Percentiles rank a stretch among this genome's conserved stretches.
Evolutionary conservation across 345 rosid species (phyloP).

Genomic region (Heritiera fomes): DNA sequence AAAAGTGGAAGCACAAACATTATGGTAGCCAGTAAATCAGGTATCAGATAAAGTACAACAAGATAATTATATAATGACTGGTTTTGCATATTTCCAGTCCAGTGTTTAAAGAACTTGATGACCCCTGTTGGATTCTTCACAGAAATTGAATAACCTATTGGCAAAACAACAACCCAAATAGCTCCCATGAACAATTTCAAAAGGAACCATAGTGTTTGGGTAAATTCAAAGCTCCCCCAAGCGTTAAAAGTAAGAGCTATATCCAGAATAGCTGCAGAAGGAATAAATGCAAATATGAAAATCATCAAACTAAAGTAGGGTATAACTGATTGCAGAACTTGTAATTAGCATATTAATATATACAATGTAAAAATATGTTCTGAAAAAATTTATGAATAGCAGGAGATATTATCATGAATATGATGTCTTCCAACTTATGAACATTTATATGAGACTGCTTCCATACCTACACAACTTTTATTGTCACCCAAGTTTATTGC

Average conservation of each 20-base stretch:
- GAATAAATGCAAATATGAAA: not conserved
- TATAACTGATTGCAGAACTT: constrained; percentile 6
- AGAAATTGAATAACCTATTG: constrained; percentile 71
- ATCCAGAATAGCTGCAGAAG: constrained; percentile 70
- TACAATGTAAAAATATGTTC: not conserved
- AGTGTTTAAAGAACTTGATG: constrained; percentile 55
- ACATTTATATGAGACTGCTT: constrained; percentile 12
- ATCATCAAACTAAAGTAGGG: not conserved
- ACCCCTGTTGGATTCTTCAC: constrained; percentile 78
- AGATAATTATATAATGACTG: constrained; percentile 68
- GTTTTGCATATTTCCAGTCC: constrained; percentile 66
- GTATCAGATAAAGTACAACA: constrained; percentile 75
- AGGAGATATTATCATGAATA: not conserved
- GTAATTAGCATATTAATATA: constrained; percentile 11
- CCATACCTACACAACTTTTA: not conserved
- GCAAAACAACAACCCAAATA: constrained; percentile 78
- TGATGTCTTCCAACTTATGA: not conserved
- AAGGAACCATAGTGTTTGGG: constrained; percentile 74
- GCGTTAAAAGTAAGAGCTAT: constrained; percentile 79
- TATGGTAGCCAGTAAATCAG: constrained; percentile 67
- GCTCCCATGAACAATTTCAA: constrained; percentile 78
- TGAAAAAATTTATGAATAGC: not conserved
- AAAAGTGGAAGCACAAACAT: constrained; percentile 74
- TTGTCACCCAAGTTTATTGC: too few species aligned
- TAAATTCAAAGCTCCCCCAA: constrained; percentile 73